Evolutionary conservation across 2,329 filamentous ascomycete species (phyloP), one percentile per base, ranked within the genome.

Genomic region (Colletotrichum sp.): DNA sequence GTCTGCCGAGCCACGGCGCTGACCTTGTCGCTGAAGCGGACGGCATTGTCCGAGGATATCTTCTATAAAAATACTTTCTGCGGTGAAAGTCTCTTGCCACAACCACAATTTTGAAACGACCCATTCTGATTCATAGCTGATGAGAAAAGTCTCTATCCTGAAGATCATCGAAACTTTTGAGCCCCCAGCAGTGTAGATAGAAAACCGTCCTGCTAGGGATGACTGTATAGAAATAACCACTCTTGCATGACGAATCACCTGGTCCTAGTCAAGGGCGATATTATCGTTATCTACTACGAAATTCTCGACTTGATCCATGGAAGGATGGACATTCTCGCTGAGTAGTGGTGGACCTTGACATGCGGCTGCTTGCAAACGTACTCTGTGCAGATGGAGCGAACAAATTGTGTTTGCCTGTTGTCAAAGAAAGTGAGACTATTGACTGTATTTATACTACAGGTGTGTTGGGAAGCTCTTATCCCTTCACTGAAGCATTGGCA

Each of bases 241-340:
- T 22, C 11, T 52, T 5, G 4, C n/a, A n/a, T 52, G n/a, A 1
- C n/a, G 44, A 52, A 52, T 22, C 11, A 52, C n/a, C 1, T 22
- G 11, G 2, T 13, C 3, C 12, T 22, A 52, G 44, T 52, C 44
- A 52, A 52, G n/a, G n/a, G 22, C n/a, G n/a, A 52, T n/a, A 22
- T 12, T 52, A 0, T 13, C 3, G n/a, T 52, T 3, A 22, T 2
- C n/a, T 12, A 5, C n/a, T 12, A 5, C 0, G 0, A 2, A 22
- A 9, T 22, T n/a, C n/a, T 52, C 2, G 12, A 22, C n/a, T 13
- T 52, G 39, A 48, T 22, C 11, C n/a, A 13, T 52, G 12, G n/a
- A 52, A 22, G n/a, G 2, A 22, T 52, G 7, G 44, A 0, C 0
- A 22, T 52, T 22, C 0, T 52, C n/a, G 4, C 44, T 52, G 44